A percentile compares a stretch with the other conserved stretches of the same genome.
These are phyloP conservation scores for Globisporangium abappressorium DNA, from an alignment of 352 stramenopile genomes.

Conservation along the genomic window DNA sequence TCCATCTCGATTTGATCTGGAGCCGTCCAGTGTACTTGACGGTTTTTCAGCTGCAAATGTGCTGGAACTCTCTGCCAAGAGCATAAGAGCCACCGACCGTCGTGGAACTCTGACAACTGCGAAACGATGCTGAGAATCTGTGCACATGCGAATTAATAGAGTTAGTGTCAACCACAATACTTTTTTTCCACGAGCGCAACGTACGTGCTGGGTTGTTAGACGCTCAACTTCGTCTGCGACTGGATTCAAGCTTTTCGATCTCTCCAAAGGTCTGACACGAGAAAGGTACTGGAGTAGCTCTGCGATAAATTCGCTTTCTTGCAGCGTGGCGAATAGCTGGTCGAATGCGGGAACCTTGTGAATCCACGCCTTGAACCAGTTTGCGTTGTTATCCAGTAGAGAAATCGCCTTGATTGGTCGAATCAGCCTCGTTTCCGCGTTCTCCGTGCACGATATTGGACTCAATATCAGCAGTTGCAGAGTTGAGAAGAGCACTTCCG, in stretches of 20 bases:
- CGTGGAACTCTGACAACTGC: slow-evolving; percentile 26
- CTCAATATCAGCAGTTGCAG: slow-evolving; percentile 45
- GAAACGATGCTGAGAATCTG: slow-evolving; percentile 32
- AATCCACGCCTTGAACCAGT: slow-evolving; percentile 53
- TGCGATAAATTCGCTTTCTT: slow-evolving; percentile 31
- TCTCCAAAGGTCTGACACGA: slow-evolving; percentile 29
- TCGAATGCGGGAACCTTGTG: slow-evolving; percentile 28
- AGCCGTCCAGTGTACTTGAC: slow-evolving; percentile 19
- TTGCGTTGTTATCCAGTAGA: slow-evolving; percentile 28
- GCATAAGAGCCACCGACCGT: slow-evolving; percentile 26
- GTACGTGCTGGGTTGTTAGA: slow-evolving; percentile 28
- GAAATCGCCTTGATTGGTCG: slow-evolving; percentile 31
- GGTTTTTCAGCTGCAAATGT: slow-evolving; percentile 25
- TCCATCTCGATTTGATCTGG: slow-evolving; percentile 16
- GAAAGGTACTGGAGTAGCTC: slow-evolving; percentile 45
- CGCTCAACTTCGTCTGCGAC: slow-evolving; percentile 20
- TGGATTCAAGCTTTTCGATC: slow-evolving; percentile 4
- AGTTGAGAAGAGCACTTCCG: slow-evolving; percentile 36
- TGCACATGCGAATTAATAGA: neutral
- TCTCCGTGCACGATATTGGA: slow-evolving; percentile 20
- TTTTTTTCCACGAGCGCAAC: neutral
- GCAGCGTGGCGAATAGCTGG: slow-evolving; percentile 38
- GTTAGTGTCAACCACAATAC: neutral
- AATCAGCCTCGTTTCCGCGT: slow-evolving; percentile 21
- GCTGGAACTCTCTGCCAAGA: slow-evolving; percentile 24